Evolutionary conservation across 2,329 filamentous ascomycete genomes (phyloP).

Genomic region (Aspergillus sp.): DNA sequence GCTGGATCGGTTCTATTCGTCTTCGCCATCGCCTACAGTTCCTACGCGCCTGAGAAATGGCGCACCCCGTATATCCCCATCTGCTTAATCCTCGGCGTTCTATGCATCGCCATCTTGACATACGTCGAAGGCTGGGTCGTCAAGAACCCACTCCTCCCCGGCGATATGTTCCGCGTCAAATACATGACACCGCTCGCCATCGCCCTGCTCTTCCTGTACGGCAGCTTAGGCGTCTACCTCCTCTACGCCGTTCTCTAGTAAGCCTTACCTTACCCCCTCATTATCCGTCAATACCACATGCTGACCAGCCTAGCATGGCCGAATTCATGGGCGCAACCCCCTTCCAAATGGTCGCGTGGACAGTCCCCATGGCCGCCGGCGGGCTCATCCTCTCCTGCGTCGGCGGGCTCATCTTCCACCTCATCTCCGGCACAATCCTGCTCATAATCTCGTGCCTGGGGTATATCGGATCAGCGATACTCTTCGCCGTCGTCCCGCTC

Average conservation of each 20-base stretch:
- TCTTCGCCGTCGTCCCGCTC: slow-evolving; percentile 65
- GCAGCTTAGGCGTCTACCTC: slow-evolving; percentile 66
- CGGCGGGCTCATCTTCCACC: slow-evolving; percentile 67
- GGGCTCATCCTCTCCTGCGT: slow-evolving; percentile 64
- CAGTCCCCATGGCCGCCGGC: slow-evolving; percentile 65
- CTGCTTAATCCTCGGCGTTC: slow-evolving; percentile 61
- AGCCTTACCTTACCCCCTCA: slow-evolving; percentile 29
- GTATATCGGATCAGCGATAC: slow-evolving; percentile 57
- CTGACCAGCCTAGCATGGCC: no score
- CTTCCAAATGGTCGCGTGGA: slow-evolving; percentile 68
- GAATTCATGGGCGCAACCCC: slow-evolving; percentile 60
- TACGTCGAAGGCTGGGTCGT: slow-evolving; percentile 75
- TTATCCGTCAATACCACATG: not conserved
- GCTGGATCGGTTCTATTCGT: slow-evolving; percentile 68
- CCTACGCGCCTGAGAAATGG: slow-evolving; percentile 69
- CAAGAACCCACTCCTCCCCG: slow-evolving; percentile 66
- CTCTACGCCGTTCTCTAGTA: slow-evolving; percentile 71
- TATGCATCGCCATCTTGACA: slow-evolving; percentile 60
- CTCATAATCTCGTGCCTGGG: slow-evolving; percentile 62
- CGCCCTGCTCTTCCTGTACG: slow-evolving; percentile 66
- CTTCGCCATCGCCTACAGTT: slow-evolving; percentile 72
- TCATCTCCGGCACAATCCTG: slow-evolving; percentile 62
- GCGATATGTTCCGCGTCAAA: slow-evolving; percentile 67
- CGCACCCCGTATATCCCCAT: slow-evolving; percentile 70
- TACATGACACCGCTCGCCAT: slow-evolving; percentile 65